A percentile compares a stretch with the other conserved stretches of the same genome.
Conservation (phyloP, 345 rosid genomes). For the Combretum micranthum region DNA sequence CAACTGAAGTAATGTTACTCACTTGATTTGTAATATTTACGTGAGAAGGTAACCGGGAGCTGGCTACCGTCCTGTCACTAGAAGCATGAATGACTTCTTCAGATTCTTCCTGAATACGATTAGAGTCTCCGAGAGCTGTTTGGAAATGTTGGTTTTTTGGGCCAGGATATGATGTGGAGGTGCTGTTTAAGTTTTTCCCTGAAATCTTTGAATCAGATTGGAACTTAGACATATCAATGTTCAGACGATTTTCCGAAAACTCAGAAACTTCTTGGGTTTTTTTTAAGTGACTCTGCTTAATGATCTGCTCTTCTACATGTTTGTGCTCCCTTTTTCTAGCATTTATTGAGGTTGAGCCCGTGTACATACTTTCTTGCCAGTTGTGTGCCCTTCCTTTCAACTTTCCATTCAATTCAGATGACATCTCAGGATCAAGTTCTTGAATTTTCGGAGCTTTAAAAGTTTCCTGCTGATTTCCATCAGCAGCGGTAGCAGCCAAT, state of each 20-base stretch:
- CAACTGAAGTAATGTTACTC: constrained; percentile 22
- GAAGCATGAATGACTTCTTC: constrained; percentile 20
- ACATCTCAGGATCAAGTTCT: constrained; percentile 27
- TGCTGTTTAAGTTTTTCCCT: constrained; percentile 21
- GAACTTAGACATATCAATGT: constrained; percentile 20
- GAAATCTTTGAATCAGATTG: constrained; percentile 28
- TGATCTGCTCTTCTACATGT: constrained; percentile 28
- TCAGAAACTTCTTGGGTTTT: constrained; percentile 29
- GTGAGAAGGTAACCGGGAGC: constrained; percentile 37
- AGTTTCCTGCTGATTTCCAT: constrained; percentile 18
- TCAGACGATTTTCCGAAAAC: constrained; percentile 22
- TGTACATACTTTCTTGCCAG: constrained; percentile 30
- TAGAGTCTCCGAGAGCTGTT: constrained; percentile 24
- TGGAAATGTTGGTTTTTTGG: constrained; percentile 24
- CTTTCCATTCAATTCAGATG: constrained; percentile 33
- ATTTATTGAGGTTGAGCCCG: constrained; percentile 16
- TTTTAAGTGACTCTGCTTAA: constrained; percentile 24
- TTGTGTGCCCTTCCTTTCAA: constrained; percentile 34
- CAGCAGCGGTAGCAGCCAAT: neutral
- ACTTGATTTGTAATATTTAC: constrained; percentile 36
- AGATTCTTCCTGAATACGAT: constrained; percentile 35
- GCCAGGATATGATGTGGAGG: constrained; percentile 27
- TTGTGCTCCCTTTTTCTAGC: constrained; percentile 20
- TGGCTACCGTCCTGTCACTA: constrained; percentile 21
- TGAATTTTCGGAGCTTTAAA: constrained; percentile 24